Evolutionary conservation across 345 rosid species (phyloP).

Genomic region (Hibiscus mutabilis): DNA sequence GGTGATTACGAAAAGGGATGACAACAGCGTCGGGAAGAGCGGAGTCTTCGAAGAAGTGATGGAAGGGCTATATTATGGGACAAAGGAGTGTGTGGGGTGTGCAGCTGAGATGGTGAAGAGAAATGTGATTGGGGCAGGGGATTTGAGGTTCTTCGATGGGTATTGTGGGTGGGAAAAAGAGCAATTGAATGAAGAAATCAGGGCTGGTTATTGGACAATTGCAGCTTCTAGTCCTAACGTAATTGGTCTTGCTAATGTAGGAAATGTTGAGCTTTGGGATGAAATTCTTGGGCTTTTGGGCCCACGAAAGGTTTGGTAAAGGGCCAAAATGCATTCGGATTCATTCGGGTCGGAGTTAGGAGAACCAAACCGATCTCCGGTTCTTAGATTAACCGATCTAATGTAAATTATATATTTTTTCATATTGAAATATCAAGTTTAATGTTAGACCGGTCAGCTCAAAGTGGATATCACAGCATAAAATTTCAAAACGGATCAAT

Average conservation of each 20-base stretch:
- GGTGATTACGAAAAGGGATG: constrained; percentile 38
- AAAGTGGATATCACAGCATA: too few species aligned
- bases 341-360: neutral
- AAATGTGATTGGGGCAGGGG: constrained; percentile 50
- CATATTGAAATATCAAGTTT: neutral
- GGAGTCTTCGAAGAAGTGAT: constrained; percentile 53
- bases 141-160: constrained; percentile 85
- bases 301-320: constrained; percentile 52
- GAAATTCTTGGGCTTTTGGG: constrained; percentile 62
- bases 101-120: constrained; percentile 83
- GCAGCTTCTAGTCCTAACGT: constrained; percentile 78
- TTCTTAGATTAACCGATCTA: neutral
- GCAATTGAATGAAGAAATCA: constrained; percentile 71
- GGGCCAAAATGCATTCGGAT: neutral
- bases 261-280: constrained; percentile 62
- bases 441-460: too few species aligned
- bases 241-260: constrained; percentile 43
- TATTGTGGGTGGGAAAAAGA: constrained; percentile 78
- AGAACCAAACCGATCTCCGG: neutral
- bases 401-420: neutral
- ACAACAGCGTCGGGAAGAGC: constrained; percentile 32
- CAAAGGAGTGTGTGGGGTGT: constrained; percentile 67
- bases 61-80: constrained; percentile 72
- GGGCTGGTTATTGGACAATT: constrained; percentile 72
- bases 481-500: too few species aligned